Evolutionary conservation across 78 protist genomes (phyloP).

Genomic region (Emiliania huxleyi): DNA sequence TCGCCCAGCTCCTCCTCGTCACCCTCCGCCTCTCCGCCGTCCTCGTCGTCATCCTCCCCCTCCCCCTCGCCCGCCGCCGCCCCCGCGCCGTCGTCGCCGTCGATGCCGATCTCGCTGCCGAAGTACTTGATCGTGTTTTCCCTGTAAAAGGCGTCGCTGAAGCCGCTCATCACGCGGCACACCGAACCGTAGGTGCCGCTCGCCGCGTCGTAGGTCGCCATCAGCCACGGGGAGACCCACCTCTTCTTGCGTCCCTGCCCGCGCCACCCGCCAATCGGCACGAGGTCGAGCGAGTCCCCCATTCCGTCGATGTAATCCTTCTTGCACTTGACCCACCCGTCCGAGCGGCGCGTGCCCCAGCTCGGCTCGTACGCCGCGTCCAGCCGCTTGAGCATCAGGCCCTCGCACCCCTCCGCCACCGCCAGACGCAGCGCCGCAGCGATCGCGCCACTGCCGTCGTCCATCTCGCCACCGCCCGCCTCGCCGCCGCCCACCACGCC

Average conservation of each 20-base stretch:
- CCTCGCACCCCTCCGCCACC: constrained; percentile 19
- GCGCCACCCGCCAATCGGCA: constrained; percentile 55
- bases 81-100: not conserved
- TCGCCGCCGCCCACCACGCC: not conserved
- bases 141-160: constrained; percentile 43
- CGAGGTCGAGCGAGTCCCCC: constrained; percentile 56
- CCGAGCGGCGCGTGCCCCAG: not conserved
- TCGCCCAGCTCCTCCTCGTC: not conserved
- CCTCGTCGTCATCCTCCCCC: not conserved
- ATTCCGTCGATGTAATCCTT: constrained; percentile 38
- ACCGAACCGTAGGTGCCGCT: constrained; percentile 4
- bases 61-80: not conserved
- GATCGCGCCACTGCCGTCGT: not conserved
- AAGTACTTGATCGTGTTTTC: not conserved
- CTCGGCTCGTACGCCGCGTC: not conserved
- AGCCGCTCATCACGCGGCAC: constrained; percentile 59
- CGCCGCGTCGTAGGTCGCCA: constrained; percentile 44
- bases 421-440: not conserved
- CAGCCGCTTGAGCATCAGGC: constrained; percentile 38
- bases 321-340: constrained; percentile 43
- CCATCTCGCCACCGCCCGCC: not conserved
- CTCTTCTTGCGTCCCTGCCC: constrained; percentile 57
- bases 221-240: constrained; percentile 46
- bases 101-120: not conserved
- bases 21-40: not conserved